Conservation (phyloP, 148 eudicot genomes). For the Pharnaceum exiguum region DNA sequence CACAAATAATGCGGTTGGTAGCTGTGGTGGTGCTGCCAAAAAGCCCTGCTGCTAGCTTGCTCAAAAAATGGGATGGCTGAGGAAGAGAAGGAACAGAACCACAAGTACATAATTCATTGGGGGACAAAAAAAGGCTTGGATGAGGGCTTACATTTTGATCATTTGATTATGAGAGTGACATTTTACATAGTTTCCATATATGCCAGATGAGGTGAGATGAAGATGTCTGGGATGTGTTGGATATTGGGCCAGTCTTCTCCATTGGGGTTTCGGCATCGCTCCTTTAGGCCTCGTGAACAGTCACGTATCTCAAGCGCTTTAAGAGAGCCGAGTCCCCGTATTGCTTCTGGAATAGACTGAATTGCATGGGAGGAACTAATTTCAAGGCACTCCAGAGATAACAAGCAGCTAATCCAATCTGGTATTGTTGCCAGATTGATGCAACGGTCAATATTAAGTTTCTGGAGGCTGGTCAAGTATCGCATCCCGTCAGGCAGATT, state of each 20-base stretch:
- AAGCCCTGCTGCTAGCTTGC: too few species aligned
- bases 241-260: constrained; percentile 18
- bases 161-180: too few species aligned
- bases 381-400: constrained; percentile 7
- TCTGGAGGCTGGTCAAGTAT: constrained; percentile 12
- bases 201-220: too few species aligned
- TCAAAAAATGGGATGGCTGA: too few species aligned
- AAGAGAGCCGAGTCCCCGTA: constrained; percentile 14
- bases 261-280: constrained; percentile 6
- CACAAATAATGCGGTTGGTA: too few species aligned
- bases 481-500: constrained; percentile 18
- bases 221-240: constrained; percentile 9
- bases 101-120: too few species aligned
- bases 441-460: not conserved
- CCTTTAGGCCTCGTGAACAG: not conserved
- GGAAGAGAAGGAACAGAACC: too few species aligned
- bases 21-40: too few species aligned
- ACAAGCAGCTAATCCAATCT: constrained; percentile 7
- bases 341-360: constrained; percentile 18
- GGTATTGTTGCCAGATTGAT: not conserved
- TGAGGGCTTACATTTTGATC: too few species aligned
- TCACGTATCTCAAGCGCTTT: not conserved
- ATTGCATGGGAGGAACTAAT: not conserved
- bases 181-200: too few species aligned
- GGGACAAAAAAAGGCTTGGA: too few species aligned